A percentile compares a stretch with the other conserved stretches of the same genome.
These are phyloP conservation scores for Entomortierella parvispora DNA, from an alignment of 192 early-diverging fungal genomes.

Conservation along the genomic window DNA sequence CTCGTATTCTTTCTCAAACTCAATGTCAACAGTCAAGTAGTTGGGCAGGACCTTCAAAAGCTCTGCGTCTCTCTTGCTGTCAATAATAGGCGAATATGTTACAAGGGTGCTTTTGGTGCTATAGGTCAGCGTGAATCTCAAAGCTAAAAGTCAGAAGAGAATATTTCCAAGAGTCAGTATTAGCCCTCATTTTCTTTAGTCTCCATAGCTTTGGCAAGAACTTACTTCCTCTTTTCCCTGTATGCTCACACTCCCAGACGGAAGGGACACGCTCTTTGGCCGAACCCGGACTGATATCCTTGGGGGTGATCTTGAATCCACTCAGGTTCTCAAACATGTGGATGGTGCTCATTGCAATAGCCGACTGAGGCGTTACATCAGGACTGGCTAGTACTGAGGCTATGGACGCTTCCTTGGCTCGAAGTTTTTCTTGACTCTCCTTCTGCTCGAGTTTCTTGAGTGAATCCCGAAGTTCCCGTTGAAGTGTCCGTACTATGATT, in stretches of 20 bases:
- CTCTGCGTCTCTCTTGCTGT: conserved; percentile 10
- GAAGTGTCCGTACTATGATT: conserved; percentile 29
- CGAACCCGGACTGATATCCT: conserved; percentile 12
- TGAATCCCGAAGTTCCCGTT: conserved; percentile 30
- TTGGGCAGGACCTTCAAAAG: conserved; percentile 34
- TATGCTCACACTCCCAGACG: conserved; percentile 41
- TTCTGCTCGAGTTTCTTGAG: conserved; percentile 14
- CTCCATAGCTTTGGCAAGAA: too few species aligned
- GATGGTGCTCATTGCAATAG: conserved; percentile 10
- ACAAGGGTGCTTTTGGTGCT: conserved; percentile 4
- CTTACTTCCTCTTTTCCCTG: conserved; percentile 40
- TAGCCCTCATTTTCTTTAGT: too few species aligned
- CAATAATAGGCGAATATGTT: conserved; percentile 17
- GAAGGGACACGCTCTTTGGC: conserved; percentile 4
- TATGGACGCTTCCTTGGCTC: conserved; percentile 22
- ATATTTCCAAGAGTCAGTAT: too few species aligned
- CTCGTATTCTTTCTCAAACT: conserved; percentile 25
- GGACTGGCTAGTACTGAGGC: conserved; percentile 26
- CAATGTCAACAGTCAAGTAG: conserved; percentile 31
- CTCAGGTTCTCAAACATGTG: conserved; percentile 32
- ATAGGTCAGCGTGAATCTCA: conserved; percentile 36
- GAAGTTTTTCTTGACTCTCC: conserved; percentile 25
- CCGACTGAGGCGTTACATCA: conserved; percentile 15
- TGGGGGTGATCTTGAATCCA: conserved; percentile 28
- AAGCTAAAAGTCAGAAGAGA: conserved; percentile 5